phyloP scores from a whole-genome alignment of 2,329 filamentous ascomycete genomes.

The Fusarium abutilonis region DNA sequence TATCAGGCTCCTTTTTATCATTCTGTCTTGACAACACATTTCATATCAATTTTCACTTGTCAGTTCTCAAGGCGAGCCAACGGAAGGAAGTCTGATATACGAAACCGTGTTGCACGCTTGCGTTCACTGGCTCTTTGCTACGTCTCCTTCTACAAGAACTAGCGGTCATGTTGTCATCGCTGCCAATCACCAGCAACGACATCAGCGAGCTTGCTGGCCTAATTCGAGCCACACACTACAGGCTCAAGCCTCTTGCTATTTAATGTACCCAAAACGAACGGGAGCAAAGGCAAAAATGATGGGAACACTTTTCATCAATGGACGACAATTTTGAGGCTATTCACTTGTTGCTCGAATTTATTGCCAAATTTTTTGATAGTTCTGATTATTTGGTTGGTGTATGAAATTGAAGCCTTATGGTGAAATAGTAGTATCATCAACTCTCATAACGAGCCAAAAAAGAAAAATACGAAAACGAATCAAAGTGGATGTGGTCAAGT shows the following conservation, averaged over 20 bases:
- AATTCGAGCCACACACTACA: conserved; percentile 90
- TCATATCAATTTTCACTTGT: conserved; percentile 22
- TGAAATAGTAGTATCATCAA: conserved; percentile 39
- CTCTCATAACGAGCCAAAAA: conserved; percentile 26
- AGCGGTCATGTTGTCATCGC: conserved; percentile 82
- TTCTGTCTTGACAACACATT: conserved; percentile 28
- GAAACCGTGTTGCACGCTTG: conserved; percentile 15
- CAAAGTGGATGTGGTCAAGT: conserved; percentile 31
- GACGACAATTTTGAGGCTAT: conserved; percentile 3
- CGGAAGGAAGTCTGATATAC: conserved; percentile 66
- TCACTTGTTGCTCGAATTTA: conserved; percentile 20
- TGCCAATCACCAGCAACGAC: conserved; percentile 91
- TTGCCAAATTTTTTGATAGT: conserved; percentile 25
- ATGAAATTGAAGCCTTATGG: conserved; percentile 23
- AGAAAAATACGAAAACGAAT: conserved; percentile 37
- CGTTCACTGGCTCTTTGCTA: neutral
- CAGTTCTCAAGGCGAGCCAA: conserved; percentile 64
- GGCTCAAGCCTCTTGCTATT: conserved; percentile 95
- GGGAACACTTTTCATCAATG: conserved; percentile 25
- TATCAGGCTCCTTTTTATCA: conserved; percentile 33
- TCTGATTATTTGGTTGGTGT: conserved; percentile 27
- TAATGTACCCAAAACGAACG: conserved; percentile 58
- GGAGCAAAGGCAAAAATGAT: conserved; percentile 32
- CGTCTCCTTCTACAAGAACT: neutral
- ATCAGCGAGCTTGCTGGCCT: conserved; percentile 85